Evolutionary conservation across 2,329 filamentous ascomycete genomes (phyloP), one percentile per base, ranked within the genome.

Genomic region (Zelopaecilomyces penicillatus): DNA sequence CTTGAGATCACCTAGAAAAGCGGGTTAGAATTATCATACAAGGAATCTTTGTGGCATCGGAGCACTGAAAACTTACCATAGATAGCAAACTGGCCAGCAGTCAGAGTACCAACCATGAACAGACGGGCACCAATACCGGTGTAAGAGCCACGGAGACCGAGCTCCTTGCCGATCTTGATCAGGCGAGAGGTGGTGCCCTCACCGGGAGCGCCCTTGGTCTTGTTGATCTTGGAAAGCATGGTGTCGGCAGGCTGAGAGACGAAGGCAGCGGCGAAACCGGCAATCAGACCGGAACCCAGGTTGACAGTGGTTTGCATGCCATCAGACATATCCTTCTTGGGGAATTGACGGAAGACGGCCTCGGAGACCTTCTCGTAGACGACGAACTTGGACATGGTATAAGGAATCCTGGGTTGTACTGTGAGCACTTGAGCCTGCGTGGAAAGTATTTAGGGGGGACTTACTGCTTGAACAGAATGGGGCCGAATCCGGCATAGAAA

Each of bases 161-260:
- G 84, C 72, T 94, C 87, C 71, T 83, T 85, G 57, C 72, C 86
- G 62, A 94, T 94, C 83, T 93, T 93, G 75, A 91, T 75, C 62
- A 94, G 72, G 68, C 87, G 83, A 67, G 74, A 77, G 64, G 78
- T 78, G 60, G 85, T 93, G 62, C 87, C 81, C 75, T 94, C 86
- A 75, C 87, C 87, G 55, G 87, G 87, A 50, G 81, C 74, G 71
- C 86, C 87, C 76, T 87, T 82, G 71, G 85, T 87, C 85, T 93
- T 93, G 85, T 94, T 94, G 78, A 94, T 93, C 81, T 91, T 93
- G 73, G 80, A 85, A 54, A 94, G 82, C 87, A 94, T 94, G 64
- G 87, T 94, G 68, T 94, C 87, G 66, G 87, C 87, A 58, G 87
- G 87, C 75, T 94, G 87, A 52, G 87, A 94, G 65, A 94, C 78